Base-by-base conservation (phyloP, 2,329 filamentous ascomycete genomes). In the Calonectria pauciramosa region DNA sequence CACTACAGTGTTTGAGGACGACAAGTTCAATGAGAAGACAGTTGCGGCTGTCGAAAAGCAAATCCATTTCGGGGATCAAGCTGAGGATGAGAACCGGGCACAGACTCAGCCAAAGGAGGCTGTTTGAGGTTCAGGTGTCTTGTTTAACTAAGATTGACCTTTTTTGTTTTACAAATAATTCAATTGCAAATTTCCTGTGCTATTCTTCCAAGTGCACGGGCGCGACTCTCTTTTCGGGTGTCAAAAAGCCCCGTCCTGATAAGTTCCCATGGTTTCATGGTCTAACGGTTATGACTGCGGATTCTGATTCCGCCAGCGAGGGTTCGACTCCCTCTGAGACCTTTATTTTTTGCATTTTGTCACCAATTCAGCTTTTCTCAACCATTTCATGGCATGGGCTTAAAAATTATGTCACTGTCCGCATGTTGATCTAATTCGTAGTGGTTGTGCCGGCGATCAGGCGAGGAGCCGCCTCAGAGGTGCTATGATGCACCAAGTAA, bases 41-140 rank as follows among this genome's bases (percentile, higher is more conserved):
- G 82, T 82, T 10, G 83, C 84, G 16, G 86, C 85, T 5, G 85
- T 86, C 26, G 85, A 86, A 78, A 87, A 87, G 78, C 82, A 82
- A 71, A 82, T 82, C 23, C 78, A 81, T 26, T 82, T 74, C 47
- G 80, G 79, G 60, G 77, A 77, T n/a, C 26, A 51, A 16, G 23
- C 41, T 16, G 72, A 78, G 49, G 68, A 32, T 16, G 69, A 68
- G 9, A 34, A 49, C 1, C 41, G 63, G 41, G 14, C 51, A 14
- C 66, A 75, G 0, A 44, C 18, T 9, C 18, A 59, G 72, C 13
- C 72, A 77, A 4, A 65, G 51, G 76, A 79, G 44, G 59, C 73
- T 51, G 77, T 73, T 4, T 79, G 47, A 65, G 18, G 38, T 23
- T 32, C 2, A 16, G 11, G 28, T 18, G 7, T 16, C 14, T 2